Evolutionary conservation across 176 grass and related monocot genomes (phyloP).

Genomic region (Triticum urartu): DNA sequence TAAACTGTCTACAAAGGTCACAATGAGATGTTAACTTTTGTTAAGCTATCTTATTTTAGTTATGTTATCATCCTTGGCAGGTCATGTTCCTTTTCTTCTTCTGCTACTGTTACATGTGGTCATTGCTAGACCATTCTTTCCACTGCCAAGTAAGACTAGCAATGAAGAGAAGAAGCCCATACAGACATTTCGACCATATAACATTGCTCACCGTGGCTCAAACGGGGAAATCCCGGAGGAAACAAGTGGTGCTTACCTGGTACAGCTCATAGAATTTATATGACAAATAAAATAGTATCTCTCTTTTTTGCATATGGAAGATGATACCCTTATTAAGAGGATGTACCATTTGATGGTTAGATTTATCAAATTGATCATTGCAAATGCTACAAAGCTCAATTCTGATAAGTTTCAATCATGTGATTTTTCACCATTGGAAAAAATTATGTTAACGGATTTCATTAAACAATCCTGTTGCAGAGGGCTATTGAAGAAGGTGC

Average conservation of each 20-base stretch:
- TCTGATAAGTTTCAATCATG: constrained; percentile 6
- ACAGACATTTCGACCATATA: constrained; percentile 86
- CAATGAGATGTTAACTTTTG: neutral
- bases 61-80: constrained; percentile 28
- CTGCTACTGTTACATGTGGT: constrained; percentile 44
- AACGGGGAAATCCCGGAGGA: constrained; percentile 98
- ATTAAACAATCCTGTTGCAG: constrained; percentile 36
- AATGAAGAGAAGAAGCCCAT: constrained; percentile 52
- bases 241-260: constrained; percentile 84
- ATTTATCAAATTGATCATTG: neutral
- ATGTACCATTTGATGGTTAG: constrained; percentile 3
- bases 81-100: constrained; percentile 52
- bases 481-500: constrained; percentile 93
- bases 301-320: constrained; percentile 13
- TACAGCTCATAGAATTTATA: constrained; percentile 30
- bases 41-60: neutral
- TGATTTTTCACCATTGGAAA: neutral
- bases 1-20: neutral
- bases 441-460: neutral
- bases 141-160: constrained; percentile 59
- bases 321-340: neutral
- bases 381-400: constrained; percentile 8
- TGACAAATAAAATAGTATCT: neutral
- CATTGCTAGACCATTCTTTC: constrained; percentile 57
- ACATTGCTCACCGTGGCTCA: constrained; percentile 95